phyloP scores from a whole-genome alignment of 306 rosid genomes.

The Sechiopsis laciniata region DNA sequence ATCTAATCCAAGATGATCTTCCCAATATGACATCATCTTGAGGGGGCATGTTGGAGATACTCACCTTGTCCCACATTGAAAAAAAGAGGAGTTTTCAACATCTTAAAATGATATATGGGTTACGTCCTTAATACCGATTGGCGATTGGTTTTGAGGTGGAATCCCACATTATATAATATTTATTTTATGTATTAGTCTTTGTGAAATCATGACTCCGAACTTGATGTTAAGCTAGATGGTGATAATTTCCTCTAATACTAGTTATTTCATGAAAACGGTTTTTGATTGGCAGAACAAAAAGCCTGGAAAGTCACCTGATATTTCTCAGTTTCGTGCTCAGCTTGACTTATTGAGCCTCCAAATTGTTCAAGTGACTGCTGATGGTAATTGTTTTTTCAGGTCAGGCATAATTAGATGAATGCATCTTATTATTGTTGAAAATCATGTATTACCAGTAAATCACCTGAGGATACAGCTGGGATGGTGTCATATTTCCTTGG shows the following conservation, averaged over 20 bases:
- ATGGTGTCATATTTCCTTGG: constrained; percentile 2
- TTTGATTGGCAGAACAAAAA: constrained; percentile 50
- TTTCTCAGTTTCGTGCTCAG: constrained; percentile 53
- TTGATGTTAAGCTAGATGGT: constrained; percentile 5
- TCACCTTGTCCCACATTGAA: too few relatives aligned
- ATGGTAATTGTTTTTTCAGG: constrained; percentile 94
- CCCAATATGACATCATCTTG: too few relatives aligned
- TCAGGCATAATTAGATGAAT: constrained; percentile 30
- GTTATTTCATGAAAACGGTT: constrained; percentile 7
- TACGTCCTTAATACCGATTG: too few relatives aligned
- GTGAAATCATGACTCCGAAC: not conserved
- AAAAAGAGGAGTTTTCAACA: too few relatives aligned
- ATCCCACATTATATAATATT: too few relatives aligned
- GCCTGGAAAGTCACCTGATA: constrained; percentile 46
- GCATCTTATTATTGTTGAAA: not conserved
- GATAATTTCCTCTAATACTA: not conserved
- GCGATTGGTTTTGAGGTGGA: too few relatives aligned
- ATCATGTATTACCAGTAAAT: not conserved
- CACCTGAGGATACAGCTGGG: not conserved
- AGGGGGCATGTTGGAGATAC: too few relatives aligned
- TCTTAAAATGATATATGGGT: too few relatives aligned
- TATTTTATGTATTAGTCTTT: not conserved
- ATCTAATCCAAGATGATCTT: too few relatives aligned
- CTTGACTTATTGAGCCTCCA: constrained; percentile 61
- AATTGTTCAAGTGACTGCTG: constrained; percentile 67